Base-by-base conservation (phyloP, 1,284 basidiomycete species). In the Irpex sp. region DNA sequence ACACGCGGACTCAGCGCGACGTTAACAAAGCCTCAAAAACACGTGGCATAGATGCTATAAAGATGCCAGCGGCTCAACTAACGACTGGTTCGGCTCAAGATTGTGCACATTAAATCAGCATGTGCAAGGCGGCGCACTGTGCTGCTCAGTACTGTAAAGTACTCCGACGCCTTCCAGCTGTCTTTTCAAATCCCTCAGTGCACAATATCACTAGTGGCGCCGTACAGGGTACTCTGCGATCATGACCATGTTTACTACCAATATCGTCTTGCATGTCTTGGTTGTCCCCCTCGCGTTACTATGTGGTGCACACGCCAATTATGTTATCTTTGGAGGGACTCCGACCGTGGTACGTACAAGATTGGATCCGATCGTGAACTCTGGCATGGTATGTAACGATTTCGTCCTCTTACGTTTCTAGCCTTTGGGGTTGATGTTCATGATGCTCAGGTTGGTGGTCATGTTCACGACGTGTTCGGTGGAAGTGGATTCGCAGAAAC, bases 401-500 rank as follows among this genome's bases (percentile, higher is more conserved):
- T n/a, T n/a, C 11, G 37, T 13, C 37, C 37, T 39, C 37, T 39
- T 6, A 5, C 11, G 5, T 39, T 39, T 39, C 5, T 39, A 39
- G 37, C n/a, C n/a, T n/a, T n/a, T n/a, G n/a, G n/a, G n/a, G 15
- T 8, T 43, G 39, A 9, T 43, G 2, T 3, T 2, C 2, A 37
- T 59, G 39, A 2, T 15, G 36, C 8, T 3, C 57, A 67, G 69
- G 26, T 70, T 53, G 69, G 69, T 11, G 56, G 64, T 6, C 74
- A 75, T 60, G 70, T 69, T 11, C 74, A 75, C 60, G 70, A 69
- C 19, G 63, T 75, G 43, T 70, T 71, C 63, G 74, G 74, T 55
- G 71, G 69, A 13, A 71, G 65, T 50, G 66, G 66, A 5, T 72
- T 72, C 63, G 64, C 63, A 36, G 55, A 62, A 26, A 63, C 58